Evolutionary conservation across 2,329 filamentous ascomycete genomes (phyloP).

Genomic region (Neurospora sp.): DNA sequence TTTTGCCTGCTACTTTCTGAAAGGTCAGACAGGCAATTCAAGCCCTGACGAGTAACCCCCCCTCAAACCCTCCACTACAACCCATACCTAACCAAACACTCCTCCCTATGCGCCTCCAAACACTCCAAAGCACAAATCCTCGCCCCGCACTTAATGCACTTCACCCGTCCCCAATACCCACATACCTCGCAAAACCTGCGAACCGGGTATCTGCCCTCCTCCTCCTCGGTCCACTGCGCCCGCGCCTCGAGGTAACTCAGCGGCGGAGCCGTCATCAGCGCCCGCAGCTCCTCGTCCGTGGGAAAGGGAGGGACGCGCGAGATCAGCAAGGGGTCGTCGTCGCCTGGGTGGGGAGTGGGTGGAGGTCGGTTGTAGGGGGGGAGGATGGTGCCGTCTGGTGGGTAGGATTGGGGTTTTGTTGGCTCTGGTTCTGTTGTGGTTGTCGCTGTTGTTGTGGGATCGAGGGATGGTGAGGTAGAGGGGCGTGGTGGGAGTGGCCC

Average conservation of each 20-base stretch:
- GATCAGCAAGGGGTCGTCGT: constrained; percentile 48
- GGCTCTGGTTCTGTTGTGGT: background rate
- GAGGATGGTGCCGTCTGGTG: constrained; percentile 24
- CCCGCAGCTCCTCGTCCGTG: constrained; percentile 51
- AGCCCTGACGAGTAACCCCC: background rate
- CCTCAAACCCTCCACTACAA: constrained; percentile 19
- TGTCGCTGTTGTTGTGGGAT: constrained; percentile 3
- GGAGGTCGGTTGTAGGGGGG: constrained; percentile 23
- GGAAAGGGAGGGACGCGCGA: constrained; percentile 50
- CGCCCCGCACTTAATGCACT: constrained; percentile 69
- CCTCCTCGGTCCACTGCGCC: constrained; percentile 33
- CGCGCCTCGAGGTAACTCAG: constrained; percentile 58
- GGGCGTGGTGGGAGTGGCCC: background rate
- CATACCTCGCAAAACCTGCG: constrained; percentile 69
- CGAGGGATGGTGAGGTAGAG: background rate
- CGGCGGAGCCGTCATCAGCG: constrained; percentile 53
- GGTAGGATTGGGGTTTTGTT: constrained; percentile 16
- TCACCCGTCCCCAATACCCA: constrained; percentile 71
- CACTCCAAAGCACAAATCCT: constrained; percentile 71
- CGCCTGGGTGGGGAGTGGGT: constrained; percentile 34
- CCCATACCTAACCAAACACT: constrained; percentile 58
- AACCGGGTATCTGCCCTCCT: constrained; percentile 36
- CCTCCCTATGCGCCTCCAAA: constrained; percentile 61
- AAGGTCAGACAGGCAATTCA: no score
- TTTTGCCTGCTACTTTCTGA: no score